Conservation (phyloP, 352 stramenopile species). For the Globisporangium barbulae region DNA sequence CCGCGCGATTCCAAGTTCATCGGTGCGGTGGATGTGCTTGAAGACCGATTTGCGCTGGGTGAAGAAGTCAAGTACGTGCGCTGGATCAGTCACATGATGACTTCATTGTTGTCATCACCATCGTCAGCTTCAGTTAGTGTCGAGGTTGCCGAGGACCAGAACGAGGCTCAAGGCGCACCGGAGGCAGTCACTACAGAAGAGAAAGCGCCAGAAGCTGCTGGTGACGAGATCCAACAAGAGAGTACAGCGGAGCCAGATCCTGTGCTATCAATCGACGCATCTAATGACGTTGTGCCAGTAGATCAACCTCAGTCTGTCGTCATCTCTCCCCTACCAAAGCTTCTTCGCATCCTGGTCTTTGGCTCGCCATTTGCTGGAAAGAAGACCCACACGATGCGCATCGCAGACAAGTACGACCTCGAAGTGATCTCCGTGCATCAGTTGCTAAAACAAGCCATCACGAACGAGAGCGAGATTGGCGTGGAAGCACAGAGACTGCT, state of each 20-base stretch:
- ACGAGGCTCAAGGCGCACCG: neutral
- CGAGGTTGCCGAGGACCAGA: neutral
- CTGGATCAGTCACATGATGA: slow-evolving; percentile 35
- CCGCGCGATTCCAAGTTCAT: slow-evolving; percentile 42
- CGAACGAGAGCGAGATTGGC: slow-evolving; percentile 29
- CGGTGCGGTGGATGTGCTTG: slow-evolving; percentile 34
- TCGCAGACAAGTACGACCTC: slow-evolving; percentile 53
- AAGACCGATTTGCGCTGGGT: slow-evolving; percentile 48
- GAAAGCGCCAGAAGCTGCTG: neutral
- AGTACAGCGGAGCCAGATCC: neutral
- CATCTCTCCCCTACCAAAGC: neutral
- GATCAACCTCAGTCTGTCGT: neutral
- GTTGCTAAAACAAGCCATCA: slow-evolving; percentile 30
- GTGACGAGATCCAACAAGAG: neutral
- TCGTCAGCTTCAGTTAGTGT: neutral
- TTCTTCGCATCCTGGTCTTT: slow-evolving; percentile 55
- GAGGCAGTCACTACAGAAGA: neutral
- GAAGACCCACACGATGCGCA: slow-evolving; percentile 40
- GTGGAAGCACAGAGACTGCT: slow-evolving; percentile 25
- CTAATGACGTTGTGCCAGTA: neutral
- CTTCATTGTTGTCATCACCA: neutral
- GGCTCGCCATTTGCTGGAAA: slow-evolving; percentile 65
- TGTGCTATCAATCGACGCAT: neutral
- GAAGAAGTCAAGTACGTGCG: slow-evolving; percentile 66
- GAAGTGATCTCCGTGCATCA: slow-evolving; percentile 48